These are phyloP conservation scores for Poteriospumella lacustris DNA, from an alignment of 108 stramenopile genomes.

Conservation along the genomic window DNA sequence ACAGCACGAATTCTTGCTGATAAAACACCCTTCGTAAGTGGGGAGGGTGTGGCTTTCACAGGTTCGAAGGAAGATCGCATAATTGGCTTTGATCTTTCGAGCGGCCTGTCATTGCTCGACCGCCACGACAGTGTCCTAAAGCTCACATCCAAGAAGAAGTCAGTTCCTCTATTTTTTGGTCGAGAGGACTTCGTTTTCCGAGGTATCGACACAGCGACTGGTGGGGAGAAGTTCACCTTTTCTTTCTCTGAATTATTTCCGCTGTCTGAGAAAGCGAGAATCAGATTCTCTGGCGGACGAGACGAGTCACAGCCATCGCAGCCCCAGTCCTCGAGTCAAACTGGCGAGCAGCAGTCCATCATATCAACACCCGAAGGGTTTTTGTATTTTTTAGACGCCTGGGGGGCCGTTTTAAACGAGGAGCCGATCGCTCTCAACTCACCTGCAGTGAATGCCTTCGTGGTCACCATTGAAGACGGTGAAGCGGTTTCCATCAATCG, in stretches of 20 bases:
- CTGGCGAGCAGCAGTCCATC: not conserved
- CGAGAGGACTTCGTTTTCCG: not conserved
- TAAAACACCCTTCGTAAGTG: not conserved
- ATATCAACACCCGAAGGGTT: not conserved
- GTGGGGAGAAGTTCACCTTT: not conserved
- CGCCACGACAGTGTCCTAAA: too few relatives aligned
- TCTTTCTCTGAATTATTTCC: not conserved
- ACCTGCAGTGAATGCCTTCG: not conserved
- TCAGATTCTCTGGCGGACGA: too few relatives aligned
- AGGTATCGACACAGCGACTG: not conserved
- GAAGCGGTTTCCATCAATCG: too few relatives aligned
- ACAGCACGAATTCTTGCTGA: slow-evolving; percentile 1
- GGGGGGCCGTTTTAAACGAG: not conserved
- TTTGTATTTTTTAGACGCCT: not conserved
- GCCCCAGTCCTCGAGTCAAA: too few relatives aligned
- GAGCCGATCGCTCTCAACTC: not conserved
- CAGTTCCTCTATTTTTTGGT: not conserved
- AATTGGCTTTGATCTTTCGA: not conserved
- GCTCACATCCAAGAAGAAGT: too few relatives aligned
- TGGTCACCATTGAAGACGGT: not conserved
- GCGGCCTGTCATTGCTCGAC: too few relatives aligned
- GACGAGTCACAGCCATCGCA: too few relatives aligned
- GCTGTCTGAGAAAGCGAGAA: too few relatives aligned
- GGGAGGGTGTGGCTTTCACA: not conserved
- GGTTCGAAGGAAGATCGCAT: not conserved